phyloP scores from a whole-genome alignment of 345 rosid species.

The Eutrema japonicum region DNA sequence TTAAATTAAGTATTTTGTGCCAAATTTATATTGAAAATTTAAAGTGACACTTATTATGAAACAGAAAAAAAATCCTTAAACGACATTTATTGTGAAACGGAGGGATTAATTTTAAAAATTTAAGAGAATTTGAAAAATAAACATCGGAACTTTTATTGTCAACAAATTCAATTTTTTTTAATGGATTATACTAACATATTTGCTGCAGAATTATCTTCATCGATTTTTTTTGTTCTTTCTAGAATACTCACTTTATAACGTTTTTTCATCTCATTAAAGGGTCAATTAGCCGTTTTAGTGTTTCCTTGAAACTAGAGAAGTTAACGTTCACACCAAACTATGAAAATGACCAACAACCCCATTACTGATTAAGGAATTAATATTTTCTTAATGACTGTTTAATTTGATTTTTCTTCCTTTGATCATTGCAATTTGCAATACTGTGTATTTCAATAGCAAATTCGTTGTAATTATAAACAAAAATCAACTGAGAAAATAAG shows the following conservation, averaged over 20 bases:
- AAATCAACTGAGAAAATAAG: neutral
- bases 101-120: neutral
- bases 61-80: no score
- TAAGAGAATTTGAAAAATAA: neutral
- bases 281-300: conserved; percentile 38
- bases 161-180: no score
- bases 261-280: conserved; percentile 2
- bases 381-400: neutral
- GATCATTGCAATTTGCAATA: neutral
- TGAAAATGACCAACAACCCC: conserved; percentile 42
- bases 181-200: neutral
- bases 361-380: neutral
- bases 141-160: no score
- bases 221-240: neutral
- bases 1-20: no score
- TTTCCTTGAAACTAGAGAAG: conserved; percentile 34
- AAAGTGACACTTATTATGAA: no score
- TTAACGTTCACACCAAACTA: conserved; percentile 37
- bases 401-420: conserved; percentile 3
- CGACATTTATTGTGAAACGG: no score
- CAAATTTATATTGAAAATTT: no score
- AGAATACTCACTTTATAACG: conserved; percentile 4
- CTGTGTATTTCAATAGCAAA: neutral
- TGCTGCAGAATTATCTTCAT: conserved; percentile 8
- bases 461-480: neutral